phyloP scores from a whole-genome alignment of 2,329 filamentous ascomycete species.

The Xylariales sp. region DNA sequence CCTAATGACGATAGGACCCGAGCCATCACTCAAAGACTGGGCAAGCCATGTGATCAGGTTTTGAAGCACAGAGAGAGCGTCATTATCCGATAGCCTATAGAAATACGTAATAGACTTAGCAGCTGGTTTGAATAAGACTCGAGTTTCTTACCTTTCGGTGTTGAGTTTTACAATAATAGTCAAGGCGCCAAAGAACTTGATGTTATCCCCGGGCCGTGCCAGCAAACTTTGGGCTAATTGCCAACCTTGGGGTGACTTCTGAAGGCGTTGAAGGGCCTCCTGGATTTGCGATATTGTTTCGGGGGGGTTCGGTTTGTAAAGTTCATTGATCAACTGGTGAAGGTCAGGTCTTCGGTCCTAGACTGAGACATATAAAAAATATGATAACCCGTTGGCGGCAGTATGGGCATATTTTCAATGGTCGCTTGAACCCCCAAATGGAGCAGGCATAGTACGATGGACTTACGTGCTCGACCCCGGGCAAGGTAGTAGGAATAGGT shows the following conservation, averaged over 20 bases:
- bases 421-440: neutral
- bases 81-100: slow-evolving; percentile 63
- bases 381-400: neutral
- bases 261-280: slow-evolving; percentile 79
- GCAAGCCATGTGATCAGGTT: slow-evolving; percentile 73
- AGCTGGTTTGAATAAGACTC: neutral
- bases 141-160: slow-evolving; percentile 75
- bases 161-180: slow-evolving; percentile 96
- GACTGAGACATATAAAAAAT: neutral
- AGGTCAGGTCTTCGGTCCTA: slow-evolving; percentile 12
- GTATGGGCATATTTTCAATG: neutral
- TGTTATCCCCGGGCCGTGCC: slow-evolving; percentile 74
- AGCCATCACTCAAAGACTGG: slow-evolving; percentile 61
- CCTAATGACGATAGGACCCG: slow-evolving; percentile 71
- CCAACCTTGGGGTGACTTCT: slow-evolving; percentile 86
- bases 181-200: slow-evolving; percentile 91
- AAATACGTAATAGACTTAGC: slow-evolving; percentile 48
- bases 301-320: slow-evolving; percentile 65
- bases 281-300: slow-evolving; percentile 67
- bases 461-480: slow-evolving; percentile 48
- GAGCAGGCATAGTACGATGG: neutral
- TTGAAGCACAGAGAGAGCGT: slow-evolving; percentile 68
- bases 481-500: slow-evolving; percentile 43
- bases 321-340: slow-evolving; percentile 60
- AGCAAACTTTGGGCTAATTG: slow-evolving; percentile 82